Base-by-base conservation (phyloP, 805 yeast species). In the Blastobotrys terrestris region DNA sequence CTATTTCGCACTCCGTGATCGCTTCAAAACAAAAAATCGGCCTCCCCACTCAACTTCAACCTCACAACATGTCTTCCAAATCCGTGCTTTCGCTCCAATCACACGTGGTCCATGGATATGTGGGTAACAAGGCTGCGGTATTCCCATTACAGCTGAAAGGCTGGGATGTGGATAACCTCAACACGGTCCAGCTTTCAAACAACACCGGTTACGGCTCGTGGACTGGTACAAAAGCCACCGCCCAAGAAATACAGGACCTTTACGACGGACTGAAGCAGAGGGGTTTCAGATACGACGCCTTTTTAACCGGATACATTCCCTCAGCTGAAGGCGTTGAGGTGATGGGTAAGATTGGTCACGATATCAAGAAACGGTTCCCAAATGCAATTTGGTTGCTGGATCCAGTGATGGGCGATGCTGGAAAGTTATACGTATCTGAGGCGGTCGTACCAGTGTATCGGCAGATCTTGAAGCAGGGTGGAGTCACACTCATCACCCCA, bases 41-140 rank as follows among this genome's bases (percentile, higher is more conserved):
- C 35, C 11, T 5, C 35, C 11, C 11, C 35, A 5, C 35, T 11
- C 35, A 26, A 5, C 11, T 26, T 26, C 11, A 26, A 26, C 35
- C 35, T 6, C 35, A 26, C 5, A 5, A 26, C 35, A 26, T 26
- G 35, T 26, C 11, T 5, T 26, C 35, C 5, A 26, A 26, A 26
- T 6, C 35, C 5, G 35, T 76, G 3, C 73, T 85, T 1, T 77
- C 87, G 2, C 74, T 90, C 7, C 92, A 88, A 60, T 88, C 96
- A 2, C 97, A 94, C 67, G 98, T 94, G 1, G 90, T 82, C 2
- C 98, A 92, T 65, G 99, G 99, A 2, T 85, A 88, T 62, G 99
- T 94, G 1, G 99, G 99, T 1, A 90, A 90, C 66, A 79, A 83
- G 53, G 96, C 97, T 0, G 87, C 94, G 0, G 86, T 92, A 1